Conservation (phyloP, 768 basidiomycete genomes). For the Strobilomyces dryophilus region DNA sequence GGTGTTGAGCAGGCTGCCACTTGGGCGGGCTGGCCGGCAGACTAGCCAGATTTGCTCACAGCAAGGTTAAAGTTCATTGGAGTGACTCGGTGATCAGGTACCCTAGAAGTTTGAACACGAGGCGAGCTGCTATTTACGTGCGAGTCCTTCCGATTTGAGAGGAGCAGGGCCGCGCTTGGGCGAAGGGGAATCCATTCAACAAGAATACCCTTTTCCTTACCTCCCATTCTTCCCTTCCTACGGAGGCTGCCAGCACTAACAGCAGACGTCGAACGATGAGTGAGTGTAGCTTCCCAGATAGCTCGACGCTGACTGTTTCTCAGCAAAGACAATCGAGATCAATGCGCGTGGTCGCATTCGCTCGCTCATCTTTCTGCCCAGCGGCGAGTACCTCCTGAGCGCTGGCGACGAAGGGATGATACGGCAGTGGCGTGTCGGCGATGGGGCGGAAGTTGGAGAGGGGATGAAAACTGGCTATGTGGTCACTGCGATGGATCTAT, state of each 20-base stretch:
- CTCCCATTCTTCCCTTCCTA: background rate
- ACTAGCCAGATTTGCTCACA: no score
- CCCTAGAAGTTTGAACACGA: no score
- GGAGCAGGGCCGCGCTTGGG: no score
- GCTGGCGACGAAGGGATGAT: background rate
- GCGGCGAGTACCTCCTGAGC: background rate
- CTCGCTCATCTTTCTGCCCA: background rate
- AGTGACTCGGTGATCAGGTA: no score
- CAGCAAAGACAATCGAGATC: background rate
- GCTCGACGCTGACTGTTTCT: background rate
- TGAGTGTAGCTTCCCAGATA: background rate
- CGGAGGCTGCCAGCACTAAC: background rate
- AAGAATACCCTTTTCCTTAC: background rate
- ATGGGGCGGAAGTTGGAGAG: background rate
- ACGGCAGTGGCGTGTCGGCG: background rate
- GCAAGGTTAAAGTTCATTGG: no score
- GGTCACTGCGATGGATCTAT: background rate
- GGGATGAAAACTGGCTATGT: background rate
- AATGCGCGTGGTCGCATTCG: background rate
- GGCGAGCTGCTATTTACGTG: no score
- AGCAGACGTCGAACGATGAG: background rate
- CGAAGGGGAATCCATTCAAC: no score
- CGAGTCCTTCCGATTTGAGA: no score
- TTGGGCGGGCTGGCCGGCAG: no score
- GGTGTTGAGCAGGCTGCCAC: no score